phyloP scores from a whole-genome alignment of 805 yeast species.

The Metschnikowia colocasiae region DNA sequence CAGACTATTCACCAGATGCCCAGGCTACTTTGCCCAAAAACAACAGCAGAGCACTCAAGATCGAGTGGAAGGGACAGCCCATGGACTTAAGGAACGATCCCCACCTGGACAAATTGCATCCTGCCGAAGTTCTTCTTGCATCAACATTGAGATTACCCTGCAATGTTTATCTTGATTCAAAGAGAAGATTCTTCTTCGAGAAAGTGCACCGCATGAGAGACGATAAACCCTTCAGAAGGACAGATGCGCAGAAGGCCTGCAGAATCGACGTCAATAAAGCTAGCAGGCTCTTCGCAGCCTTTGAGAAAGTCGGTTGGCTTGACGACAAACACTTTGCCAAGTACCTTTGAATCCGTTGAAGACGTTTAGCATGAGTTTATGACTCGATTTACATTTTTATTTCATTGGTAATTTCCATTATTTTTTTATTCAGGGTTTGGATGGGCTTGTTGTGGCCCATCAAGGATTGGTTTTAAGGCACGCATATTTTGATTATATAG shows the following conservation, averaged over 20 bases:
- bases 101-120: conserved; percentile 68
- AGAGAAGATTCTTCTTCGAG: conserved; percentile 79
- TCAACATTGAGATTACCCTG: conserved; percentile 87
- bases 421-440: conserved; percentile 3
- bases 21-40: conserved; percentile 55
- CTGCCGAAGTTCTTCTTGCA: conserved; percentile 85
- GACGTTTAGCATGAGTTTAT: not conserved
- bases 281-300: conserved; percentile 83
- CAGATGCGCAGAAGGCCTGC: conserved; percentile 98
- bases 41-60: conserved; percentile 67
- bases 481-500: not conserved
- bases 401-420: conserved; percentile 6
- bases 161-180: conserved; percentile 65
- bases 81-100: conserved; percentile 87
- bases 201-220: conserved; percentile 72
- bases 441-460: not conserved
- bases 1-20: conserved; percentile 78
- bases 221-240: conserved; percentile 83
- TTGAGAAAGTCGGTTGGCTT: conserved; percentile 89
- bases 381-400: conserved; percentile 1
- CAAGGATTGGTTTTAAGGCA: conserved; percentile 2
- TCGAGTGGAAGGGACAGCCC: conserved; percentile 98
- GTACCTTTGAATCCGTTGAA: conserved; percentile 12
- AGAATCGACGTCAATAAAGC: conserved; percentile 97
- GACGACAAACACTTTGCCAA: conserved; percentile 61